Conservation (phyloP, 2,329 filamentous ascomycete species). For the Nakataea oryzae region DNA sequence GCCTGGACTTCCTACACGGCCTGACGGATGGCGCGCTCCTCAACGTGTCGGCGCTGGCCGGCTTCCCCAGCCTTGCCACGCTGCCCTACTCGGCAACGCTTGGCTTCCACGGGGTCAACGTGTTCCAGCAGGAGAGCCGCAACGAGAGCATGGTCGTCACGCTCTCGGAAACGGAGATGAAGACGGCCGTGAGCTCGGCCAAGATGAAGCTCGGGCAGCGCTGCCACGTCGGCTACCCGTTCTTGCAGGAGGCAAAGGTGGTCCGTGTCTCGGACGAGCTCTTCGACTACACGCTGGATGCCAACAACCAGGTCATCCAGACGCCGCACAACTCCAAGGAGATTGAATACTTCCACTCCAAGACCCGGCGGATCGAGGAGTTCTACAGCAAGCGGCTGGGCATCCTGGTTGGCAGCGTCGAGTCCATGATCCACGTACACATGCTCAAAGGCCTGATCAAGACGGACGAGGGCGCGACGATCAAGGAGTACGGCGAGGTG, state of each 20-base stretch:
- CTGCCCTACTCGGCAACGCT: conserved; percentile 73
- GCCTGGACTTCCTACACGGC: conserved; percentile 74
- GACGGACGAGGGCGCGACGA: conserved; percentile 78
- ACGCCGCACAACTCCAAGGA: conserved; percentile 65
- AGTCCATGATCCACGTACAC: conserved; percentile 83
- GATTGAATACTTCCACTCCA: conserved; percentile 75
- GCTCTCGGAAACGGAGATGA: conserved; percentile 61
- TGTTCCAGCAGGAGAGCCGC: conserved; percentile 91
- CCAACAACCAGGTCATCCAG: conserved; percentile 55
- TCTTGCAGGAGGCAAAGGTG: conserved; percentile 88
- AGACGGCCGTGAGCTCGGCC: conserved; percentile 61
- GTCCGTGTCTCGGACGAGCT: conserved; percentile 84
- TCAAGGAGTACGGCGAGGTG: conserved; percentile 88
- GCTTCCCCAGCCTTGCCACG: conserved; percentile 84
- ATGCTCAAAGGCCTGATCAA: conserved; percentile 87
- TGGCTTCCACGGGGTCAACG: conserved; percentile 80
- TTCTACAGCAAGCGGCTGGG: conserved; percentile 87
- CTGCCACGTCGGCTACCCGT: conserved; percentile 89
- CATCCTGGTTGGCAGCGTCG: conserved; percentile 75
- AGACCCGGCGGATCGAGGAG: conserved; percentile 72
- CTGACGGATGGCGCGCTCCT: conserved; percentile 77
- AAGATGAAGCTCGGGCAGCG: conserved; percentile 73
- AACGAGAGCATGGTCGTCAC: conserved; percentile 96
- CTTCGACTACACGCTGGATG: conserved; percentile 71
- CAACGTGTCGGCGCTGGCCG: conserved; percentile 73